phyloP scores from a whole-genome alignment of 2,329 filamentous ascomycete species.

The Beauveria medogensis region DNA sequence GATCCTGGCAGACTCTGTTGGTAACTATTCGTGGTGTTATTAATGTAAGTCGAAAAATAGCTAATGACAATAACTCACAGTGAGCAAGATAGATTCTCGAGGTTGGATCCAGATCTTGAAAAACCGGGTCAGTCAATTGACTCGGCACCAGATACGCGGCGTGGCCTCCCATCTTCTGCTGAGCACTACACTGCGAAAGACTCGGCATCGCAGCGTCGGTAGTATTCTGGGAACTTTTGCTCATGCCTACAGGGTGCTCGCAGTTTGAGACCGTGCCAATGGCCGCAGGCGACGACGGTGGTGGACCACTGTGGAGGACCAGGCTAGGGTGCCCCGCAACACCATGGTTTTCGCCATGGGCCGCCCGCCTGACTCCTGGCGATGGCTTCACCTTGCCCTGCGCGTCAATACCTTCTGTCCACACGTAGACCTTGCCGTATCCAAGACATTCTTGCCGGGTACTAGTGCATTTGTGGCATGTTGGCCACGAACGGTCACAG shows the following conservation, averaged over 20 bases:
- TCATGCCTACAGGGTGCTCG: neutral
- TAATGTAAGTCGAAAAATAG: neutral
- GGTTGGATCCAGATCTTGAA: constrained; percentile 42
- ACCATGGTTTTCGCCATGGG: constrained; percentile 15
- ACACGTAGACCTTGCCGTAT: constrained; percentile 53
- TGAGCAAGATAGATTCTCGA: constrained; percentile 42
- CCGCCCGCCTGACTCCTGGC: constrained; percentile 16
- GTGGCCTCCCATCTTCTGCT: neutral
- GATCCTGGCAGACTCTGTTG: constrained; percentile 44
- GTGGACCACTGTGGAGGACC: constrained; percentile 8
- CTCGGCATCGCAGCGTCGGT: neutral
- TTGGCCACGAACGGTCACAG: constrained; percentile 52
- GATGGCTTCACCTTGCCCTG: constrained; percentile 36
- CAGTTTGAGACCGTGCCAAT: neutral
- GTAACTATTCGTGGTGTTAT: constrained; percentile 30
- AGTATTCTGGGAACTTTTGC: neutral
- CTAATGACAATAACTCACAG: constrained; percentile 30
- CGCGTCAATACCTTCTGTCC: constrained; percentile 46
- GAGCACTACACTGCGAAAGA: neutral
- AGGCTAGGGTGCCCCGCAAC: constrained; percentile 11
- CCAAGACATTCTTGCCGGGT: constrained; percentile 52
- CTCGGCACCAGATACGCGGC: neutral
- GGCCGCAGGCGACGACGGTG: neutral
- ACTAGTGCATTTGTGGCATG: constrained; percentile 50
- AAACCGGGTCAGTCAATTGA: constrained; percentile 42